These are phyloP conservation scores for Trifolium pratense DNA, from an alignment of 306 rosid genomes.

Conservation along the genomic window DNA sequence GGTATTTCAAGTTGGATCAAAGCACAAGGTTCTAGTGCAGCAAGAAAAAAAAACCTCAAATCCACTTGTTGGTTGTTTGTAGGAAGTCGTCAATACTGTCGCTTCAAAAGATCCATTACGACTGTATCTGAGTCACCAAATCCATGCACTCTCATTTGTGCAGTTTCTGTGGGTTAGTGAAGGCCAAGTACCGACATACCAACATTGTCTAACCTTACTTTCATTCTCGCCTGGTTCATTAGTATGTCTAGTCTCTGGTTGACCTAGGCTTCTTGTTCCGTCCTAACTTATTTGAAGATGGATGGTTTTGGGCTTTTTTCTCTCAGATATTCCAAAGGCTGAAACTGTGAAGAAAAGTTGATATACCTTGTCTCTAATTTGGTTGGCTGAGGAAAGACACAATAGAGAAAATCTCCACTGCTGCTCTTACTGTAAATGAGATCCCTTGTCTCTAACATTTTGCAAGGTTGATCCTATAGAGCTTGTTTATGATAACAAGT, in stretches of 20 bases:
- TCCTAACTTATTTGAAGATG: background rate
- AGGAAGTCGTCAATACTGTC: background rate
- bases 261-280: background rate
- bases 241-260: background rate
- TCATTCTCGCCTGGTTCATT: background rate
- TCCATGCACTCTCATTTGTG: background rate
- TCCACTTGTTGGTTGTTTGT: background rate
- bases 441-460: too few relatives aligned
- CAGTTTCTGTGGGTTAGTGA: background rate
- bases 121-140: background rate
- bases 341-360: background rate
- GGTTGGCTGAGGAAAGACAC: too few relatives aligned
- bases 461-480: background rate
- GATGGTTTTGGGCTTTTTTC: background rate
- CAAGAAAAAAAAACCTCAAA: background rate
- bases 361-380: background rate
- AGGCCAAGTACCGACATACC: background rate
- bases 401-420: too few relatives aligned
- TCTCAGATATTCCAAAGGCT: background rate
- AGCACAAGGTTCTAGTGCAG: background rate
- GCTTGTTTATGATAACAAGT: background rate
- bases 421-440: too few relatives aligned
- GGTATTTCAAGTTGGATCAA: background rate
- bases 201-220: background rate
- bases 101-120: background rate